Conservation (phyloP, 768 basidiomycete genomes). For the Boletus sp. region DNA sequence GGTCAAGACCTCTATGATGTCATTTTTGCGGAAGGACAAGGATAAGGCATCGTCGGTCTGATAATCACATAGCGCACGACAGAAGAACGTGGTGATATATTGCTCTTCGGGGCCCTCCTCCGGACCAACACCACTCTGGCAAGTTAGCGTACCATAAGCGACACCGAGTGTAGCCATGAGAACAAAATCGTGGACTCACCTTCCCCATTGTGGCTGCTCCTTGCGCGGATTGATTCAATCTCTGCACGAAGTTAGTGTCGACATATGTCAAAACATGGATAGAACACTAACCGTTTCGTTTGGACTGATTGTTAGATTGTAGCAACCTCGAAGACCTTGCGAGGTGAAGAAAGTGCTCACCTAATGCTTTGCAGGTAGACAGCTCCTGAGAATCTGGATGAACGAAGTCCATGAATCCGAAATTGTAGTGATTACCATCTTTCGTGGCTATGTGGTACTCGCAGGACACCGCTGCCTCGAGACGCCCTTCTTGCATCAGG, state of each 20-base stretch:
- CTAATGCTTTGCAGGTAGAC: not conserved
- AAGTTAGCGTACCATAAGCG: conserved; percentile 19
- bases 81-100: conserved; percentile 72
- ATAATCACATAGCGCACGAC: conserved; percentile 90
- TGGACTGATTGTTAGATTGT: too few species aligned
- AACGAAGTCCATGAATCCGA: not conserved
- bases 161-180: conserved; percentile 27
- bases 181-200: too few species aligned
- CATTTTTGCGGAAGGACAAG: conserved; percentile 80
- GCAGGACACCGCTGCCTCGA: not conserved
- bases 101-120: conserved; percentile 50
- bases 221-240: not conserved
- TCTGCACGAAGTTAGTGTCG: too few species aligned
- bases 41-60: conserved; percentile 85
- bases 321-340: too few species aligned
- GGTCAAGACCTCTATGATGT: conserved; percentile 92
- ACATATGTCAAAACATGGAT: too few species aligned
- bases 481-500: not conserved
- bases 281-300: too few species aligned
- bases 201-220: too few species aligned
- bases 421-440: not conserved
- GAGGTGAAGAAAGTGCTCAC: not conserved
- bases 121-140: conserved; percentile 22
- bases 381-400: not conserved
- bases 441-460: not conserved